Evolutionary conservation across 495 filamentous ascomycete species (phyloP).

Genomic region (Jackrogersella minutella): DNA sequence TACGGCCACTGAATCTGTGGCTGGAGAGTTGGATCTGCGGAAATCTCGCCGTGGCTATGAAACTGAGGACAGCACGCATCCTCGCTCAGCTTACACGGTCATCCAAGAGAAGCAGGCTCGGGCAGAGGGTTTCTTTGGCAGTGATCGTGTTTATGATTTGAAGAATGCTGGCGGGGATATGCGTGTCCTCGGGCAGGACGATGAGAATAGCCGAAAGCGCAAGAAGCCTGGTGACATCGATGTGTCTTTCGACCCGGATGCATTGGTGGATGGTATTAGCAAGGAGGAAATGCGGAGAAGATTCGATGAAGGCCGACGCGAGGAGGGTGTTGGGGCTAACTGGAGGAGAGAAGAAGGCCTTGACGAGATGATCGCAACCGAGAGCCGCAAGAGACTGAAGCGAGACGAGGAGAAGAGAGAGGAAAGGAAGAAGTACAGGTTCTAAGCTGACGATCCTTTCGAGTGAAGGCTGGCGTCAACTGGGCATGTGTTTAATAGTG

Average conservation of each 20-base stretch:
- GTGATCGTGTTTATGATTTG: slow-evolving; percentile 91
- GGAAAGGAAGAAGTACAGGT: slow-evolving; percentile 53
- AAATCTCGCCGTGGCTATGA: slow-evolving; percentile 87
- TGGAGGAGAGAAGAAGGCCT: slow-evolving; percentile 93
- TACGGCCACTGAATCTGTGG: slow-evolving; percentile 70
- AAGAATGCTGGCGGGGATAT: slow-evolving; percentile 47
- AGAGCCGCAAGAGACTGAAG: slow-evolving; percentile 87
- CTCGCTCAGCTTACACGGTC: slow-evolving; percentile 84
- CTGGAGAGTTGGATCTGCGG: slow-evolving; percentile 89
- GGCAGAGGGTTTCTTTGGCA: slow-evolving; percentile 93
- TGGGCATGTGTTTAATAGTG: slow-evolving; percentile 27
- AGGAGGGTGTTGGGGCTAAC: slow-evolving; percentile 68
- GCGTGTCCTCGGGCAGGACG: slow-evolving; percentile 80
- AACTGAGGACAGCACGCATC: slow-evolving; percentile 80
- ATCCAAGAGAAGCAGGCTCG: slow-evolving; percentile 85
- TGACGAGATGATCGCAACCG: slow-evolving; percentile 95
- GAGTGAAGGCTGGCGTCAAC: not conserved
- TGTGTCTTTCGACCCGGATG: slow-evolving; percentile 85
- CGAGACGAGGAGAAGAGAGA: slow-evolving; percentile 78
- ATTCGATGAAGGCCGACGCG: slow-evolving; percentile 80
- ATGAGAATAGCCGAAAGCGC: slow-evolving; percentile 77
- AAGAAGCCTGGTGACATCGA: slow-evolving; percentile 97
- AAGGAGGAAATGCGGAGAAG: slow-evolving; percentile 62
- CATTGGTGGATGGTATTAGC: slow-evolving; percentile 76
- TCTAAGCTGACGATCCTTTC: slow-evolving; percentile 23